phyloP scores from a whole-genome alignment of 805 yeast species.

The Starmera dryadoides region DNA sequence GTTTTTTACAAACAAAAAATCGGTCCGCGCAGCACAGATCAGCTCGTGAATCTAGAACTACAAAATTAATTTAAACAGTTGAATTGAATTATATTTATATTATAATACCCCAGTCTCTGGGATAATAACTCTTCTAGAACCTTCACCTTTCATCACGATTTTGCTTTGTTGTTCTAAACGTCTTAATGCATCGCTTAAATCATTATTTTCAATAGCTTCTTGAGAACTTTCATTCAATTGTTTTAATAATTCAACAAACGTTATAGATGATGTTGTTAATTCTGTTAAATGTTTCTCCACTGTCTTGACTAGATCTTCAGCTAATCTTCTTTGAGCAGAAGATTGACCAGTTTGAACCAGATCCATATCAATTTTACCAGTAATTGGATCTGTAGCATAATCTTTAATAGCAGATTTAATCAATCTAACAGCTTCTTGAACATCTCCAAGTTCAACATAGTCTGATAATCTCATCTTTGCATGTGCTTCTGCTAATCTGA shows the following conservation, averaged over 20 bases:
- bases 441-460: slow-evolving; percentile 72
- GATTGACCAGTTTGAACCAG: slow-evolving; percentile 95
- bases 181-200: slow-evolving; percentile 59
- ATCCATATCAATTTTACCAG: slow-evolving; percentile 97
- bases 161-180: slow-evolving; percentile 67
- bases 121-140: slow-evolving; percentile 55
- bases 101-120: slow-evolving; percentile 12
- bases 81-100: too few species aligned
- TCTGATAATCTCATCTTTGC: slow-evolving; percentile 88
- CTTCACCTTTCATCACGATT: slow-evolving; percentile 63
- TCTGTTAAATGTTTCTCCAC: slow-evolving; percentile 43
- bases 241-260: slow-evolving; percentile 49
- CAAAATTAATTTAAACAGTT: too few species aligned
- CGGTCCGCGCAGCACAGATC: too few species aligned
- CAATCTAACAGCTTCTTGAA: slow-evolving; percentile 86
- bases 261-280: slow-evolving; percentile 26
- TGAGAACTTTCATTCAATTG: slow-evolving; percentile 61
- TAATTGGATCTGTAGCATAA: slow-evolving; percentile 95
- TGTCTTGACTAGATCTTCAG: slow-evolving; percentile 64
- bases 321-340: slow-evolving; percentile 70
- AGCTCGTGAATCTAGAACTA: background rate
- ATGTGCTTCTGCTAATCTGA: slow-evolving; percentile 90
- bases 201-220: slow-evolving; percentile 60
- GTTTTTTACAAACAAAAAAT: too few species aligned
- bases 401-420: slow-evolving; percentile 93